These are phyloP conservation scores for Polyporus arcularius DNA, from an alignment of 768 basidiomycete genomes.

Conservation along the genomic window DNA sequence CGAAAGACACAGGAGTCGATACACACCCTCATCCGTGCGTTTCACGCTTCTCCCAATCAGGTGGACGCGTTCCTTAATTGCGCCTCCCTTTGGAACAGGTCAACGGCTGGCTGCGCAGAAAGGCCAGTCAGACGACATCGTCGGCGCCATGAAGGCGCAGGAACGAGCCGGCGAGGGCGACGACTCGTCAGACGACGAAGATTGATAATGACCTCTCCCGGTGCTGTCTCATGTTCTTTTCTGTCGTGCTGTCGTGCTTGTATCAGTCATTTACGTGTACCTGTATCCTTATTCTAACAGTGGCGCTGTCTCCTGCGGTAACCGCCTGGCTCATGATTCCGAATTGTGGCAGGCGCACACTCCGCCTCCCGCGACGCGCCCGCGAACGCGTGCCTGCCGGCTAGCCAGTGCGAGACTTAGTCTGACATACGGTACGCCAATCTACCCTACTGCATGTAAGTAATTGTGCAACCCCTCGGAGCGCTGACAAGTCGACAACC, in stretches of 20 bases:
- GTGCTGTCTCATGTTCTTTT: slow-evolving; percentile 10
- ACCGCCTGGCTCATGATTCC: neutral
- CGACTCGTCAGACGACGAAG: slow-evolving; percentile 66
- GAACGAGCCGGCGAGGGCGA: slow-evolving; percentile 55
- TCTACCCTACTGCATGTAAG: slow-evolving; percentile 6
- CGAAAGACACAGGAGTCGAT: slow-evolving; percentile 90
- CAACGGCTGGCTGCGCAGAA: slow-evolving; percentile 80
- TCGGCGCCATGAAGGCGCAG: slow-evolving; percentile 83
- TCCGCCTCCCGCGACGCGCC: slow-evolving; percentile 1
- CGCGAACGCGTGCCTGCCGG: neutral
- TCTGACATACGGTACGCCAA: slow-evolving; percentile 2
- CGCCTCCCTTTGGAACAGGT: slow-evolving; percentile 43
- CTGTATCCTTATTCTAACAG: slow-evolving; percentile 18
- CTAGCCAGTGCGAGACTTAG: slow-evolving; percentile 4
- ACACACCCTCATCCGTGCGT: slow-evolving; percentile 89
- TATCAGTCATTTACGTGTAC: slow-evolving; percentile 17
- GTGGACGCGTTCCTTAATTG: neutral
- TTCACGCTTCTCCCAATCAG: neutral
- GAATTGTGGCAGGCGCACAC: neutral
- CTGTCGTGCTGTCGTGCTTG: slow-evolving; percentile 17
- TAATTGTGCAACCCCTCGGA: neutral
- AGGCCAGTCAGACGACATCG: slow-evolving; percentile 74
- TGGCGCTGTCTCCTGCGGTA: slow-evolving; percentile 8
- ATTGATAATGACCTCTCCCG: slow-evolving; percentile 33
- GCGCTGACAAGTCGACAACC: neutral